These are phyloP conservation scores for Ceratobasidium theobromae DNA, from an alignment of 1,284 basidiomycete genomes.

Conservation along the genomic window DNA sequence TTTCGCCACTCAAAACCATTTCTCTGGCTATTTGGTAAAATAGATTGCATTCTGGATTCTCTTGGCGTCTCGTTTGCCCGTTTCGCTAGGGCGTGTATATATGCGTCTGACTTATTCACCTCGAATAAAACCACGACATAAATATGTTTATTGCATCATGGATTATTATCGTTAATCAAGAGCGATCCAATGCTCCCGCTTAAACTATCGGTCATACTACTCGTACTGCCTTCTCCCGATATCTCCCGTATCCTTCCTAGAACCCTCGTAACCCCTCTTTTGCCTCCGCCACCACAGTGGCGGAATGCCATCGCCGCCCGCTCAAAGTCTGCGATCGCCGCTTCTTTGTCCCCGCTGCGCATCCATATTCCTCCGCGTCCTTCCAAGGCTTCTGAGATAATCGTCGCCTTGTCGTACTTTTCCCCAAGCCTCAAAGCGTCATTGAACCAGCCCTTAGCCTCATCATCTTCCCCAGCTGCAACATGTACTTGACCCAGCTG, in stretches of 20 bases:
- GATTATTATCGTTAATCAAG: background rate
- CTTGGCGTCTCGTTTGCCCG: too few species aligned
- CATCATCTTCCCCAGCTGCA: constrained; percentile 23
- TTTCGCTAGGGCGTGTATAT: background rate
- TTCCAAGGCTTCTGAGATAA: constrained; percentile 8
- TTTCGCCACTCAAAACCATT: too few species aligned
- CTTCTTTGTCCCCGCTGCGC: constrained; percentile 11
- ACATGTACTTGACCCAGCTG: constrained; percentile 21
- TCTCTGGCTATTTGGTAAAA: too few species aligned
- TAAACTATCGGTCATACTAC: constrained; percentile 2
- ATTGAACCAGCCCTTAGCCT: constrained; percentile 13
- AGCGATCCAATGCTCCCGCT: constrained; percentile 4
- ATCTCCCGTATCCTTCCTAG: constrained; percentile 27
- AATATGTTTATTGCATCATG: background rate
- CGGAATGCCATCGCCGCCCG: constrained; percentile 7
- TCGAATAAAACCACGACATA: background rate
- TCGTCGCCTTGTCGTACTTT: constrained; percentile 14
- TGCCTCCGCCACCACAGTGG: constrained; percentile 5
- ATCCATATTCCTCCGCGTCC: constrained; percentile 12
- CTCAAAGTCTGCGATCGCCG: constrained; percentile 1
- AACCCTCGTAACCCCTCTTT: constrained; percentile 14
- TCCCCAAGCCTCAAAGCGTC: constrained; percentile 19
- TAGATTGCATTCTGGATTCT: too few species aligned
- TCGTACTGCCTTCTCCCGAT: constrained; percentile 8
- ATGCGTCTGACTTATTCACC: constrained; percentile 5